These are phyloP conservation scores for Curvularia sp. DNA, from an alignment of 2,329 filamentous ascomycete genomes.

Conservation along the genomic window DNA sequence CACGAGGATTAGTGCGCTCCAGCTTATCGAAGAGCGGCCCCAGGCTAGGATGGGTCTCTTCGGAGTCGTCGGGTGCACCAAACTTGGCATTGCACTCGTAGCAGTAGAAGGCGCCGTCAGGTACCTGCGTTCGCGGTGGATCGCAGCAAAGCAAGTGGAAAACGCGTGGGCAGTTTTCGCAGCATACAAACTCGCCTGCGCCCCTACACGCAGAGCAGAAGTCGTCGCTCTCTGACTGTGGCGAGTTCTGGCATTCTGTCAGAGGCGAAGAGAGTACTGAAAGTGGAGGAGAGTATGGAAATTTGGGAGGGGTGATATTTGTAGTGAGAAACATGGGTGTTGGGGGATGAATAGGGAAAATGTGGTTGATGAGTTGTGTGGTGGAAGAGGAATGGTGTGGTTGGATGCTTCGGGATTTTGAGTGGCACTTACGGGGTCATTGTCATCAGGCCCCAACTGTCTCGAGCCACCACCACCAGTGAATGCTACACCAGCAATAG, in stretches of 20 bases:
- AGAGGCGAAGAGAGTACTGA: conserved; percentile 50
- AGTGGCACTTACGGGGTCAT: conserved; percentile 60
- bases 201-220: conserved; percentile 86
- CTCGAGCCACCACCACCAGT: conserved; percentile 66
- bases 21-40: conserved; percentile 69
- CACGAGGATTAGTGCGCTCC: conserved; percentile 72
- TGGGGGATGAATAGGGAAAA: conserved; percentile 36
- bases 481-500: conserved; percentile 70
- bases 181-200: conserved; percentile 86
- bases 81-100: conserved; percentile 55
- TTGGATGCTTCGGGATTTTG: conserved; percentile 54
- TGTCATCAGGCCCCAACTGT: conserved; percentile 66
- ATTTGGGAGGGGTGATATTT: conserved; percentile 38
- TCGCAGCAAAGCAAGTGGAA: conserved; percentile 92
- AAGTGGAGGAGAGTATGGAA: conserved; percentile 47
- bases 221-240: conserved; percentile 76
- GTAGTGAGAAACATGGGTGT: conserved; percentile 46
- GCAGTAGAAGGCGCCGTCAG: conserved; percentile 73
- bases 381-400: conserved; percentile 51
- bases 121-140: conserved; percentile 63
- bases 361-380: conserved; percentile 45
- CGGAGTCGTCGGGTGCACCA: conserved; percentile 36
- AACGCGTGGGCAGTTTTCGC: conserved; percentile 87
- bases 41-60: conserved; percentile 54
- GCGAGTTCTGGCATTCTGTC: conserved; percentile 51